Conservation (phyloP, 805 yeast genomes). For the Lipomyces mesembrius region DNA sequence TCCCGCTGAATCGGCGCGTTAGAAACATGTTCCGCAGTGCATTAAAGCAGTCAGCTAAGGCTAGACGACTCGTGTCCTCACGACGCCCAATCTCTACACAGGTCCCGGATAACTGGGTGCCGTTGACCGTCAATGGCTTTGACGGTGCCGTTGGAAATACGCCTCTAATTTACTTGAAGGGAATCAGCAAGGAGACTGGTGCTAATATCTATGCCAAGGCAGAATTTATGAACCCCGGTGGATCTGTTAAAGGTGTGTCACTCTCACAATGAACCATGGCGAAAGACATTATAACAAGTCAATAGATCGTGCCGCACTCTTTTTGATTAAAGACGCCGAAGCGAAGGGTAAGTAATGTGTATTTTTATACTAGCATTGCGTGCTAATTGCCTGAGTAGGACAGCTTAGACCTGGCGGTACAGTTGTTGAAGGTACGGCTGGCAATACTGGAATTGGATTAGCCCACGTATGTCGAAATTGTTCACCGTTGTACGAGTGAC, state of each 20-base stretch:
- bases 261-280: background rate
- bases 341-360: constrained; percentile 50
- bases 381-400: constrained; percentile 39
- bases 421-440: constrained; percentile 91
- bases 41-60: background rate
- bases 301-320: constrained; percentile 80
- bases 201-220: constrained; percentile 87
- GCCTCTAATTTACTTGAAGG: constrained; percentile 70
- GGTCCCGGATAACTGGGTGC: constrained; percentile 51
- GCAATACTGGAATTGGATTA: constrained; percentile 92
- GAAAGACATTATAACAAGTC: background rate
- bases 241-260: constrained; percentile 64
- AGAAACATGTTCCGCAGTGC: background rate
- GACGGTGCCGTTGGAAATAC: constrained; percentile 92
- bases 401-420: constrained; percentile 77
- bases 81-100: background rate
- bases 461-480: constrained; percentile 55
- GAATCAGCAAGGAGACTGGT: constrained; percentile 61
- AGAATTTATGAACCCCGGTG: constrained; percentile 93
- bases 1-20: background rate
- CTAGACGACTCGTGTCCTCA: background rate
- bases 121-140: constrained; percentile 72
- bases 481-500: background rate
- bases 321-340: constrained; percentile 79
- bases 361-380: background rate